Conservation (phyloP, 495 filamentous ascomycete species). For the Platismatia glauca region DNA sequence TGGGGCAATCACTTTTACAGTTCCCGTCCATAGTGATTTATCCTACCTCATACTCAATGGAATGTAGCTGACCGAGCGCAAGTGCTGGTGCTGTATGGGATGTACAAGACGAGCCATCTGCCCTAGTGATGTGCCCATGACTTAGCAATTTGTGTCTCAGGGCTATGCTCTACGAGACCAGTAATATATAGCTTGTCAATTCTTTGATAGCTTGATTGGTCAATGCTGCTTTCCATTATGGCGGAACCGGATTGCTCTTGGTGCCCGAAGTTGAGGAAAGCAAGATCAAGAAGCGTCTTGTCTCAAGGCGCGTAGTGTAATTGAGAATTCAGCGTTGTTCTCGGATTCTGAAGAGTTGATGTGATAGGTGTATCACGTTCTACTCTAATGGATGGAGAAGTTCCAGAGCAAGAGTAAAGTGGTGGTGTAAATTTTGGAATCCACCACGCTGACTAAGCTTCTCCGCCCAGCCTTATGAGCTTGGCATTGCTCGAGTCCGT, state of each 20-base stretch:
- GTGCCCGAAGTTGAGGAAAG: background rate
- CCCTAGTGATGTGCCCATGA: background rate
- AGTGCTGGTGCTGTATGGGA: background rate
- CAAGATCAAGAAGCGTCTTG: background rate
- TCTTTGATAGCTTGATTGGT: background rate
- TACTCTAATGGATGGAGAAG: too few species aligned
- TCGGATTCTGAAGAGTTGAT: background rate
- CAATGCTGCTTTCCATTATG: background rate
- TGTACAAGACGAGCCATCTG: background rate
- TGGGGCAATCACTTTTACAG: background rate
- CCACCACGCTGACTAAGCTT: background rate
- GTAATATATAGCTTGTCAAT: background rate
- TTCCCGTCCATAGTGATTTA: background rate
- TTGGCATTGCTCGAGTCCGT: background rate
- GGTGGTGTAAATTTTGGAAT: background rate
- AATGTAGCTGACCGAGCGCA: background rate
- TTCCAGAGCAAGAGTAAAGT: background rate
- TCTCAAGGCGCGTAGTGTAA: background rate
- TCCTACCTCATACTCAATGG: background rate
- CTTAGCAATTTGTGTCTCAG: background rate
- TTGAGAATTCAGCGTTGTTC: background rate
- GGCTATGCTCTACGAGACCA: background rate
- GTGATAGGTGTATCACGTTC: too few species aligned
- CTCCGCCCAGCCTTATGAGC: background rate
- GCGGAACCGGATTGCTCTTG: background rate